phyloP scores from a whole-genome alignment of 441 rosid species.

The Corymbia citriodora region DNA sequence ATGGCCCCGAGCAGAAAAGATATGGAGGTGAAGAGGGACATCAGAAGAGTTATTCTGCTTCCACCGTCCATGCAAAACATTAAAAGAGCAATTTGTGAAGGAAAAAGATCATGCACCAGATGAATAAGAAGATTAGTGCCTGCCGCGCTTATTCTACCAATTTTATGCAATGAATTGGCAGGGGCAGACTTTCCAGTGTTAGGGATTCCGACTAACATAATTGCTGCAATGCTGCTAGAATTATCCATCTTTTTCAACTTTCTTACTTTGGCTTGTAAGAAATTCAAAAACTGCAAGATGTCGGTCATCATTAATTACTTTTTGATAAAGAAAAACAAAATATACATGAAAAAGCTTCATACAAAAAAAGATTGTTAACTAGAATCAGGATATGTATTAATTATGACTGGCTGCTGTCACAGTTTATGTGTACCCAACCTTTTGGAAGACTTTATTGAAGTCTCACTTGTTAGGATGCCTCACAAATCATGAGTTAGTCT shows the following conservation, averaged over 20 bases:
- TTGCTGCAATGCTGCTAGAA: conserved; percentile 40
- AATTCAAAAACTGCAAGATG: conserved; percentile 52
- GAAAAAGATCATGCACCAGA: no score
- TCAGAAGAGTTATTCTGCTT: no score
- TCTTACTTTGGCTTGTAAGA: conserved; percentile 61
- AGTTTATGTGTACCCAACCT: background rate
- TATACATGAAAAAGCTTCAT: background rate
- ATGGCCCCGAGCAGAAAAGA: no score
- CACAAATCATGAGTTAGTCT: no score
- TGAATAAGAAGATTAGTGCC: no score
- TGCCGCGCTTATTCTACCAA: no score
- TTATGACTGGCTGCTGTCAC: background rate
- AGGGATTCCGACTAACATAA: conserved; percentile 72
- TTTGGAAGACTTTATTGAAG: background rate
- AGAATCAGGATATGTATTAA: background rate
- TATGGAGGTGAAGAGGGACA: no score
- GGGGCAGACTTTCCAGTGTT: no score
- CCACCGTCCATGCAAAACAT: no score
- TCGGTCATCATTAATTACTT: background rate
- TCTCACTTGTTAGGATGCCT: background rate
- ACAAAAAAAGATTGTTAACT: background rate
- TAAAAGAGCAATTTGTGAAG: no score
- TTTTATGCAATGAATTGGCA: no score
- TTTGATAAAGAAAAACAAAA: background rate
- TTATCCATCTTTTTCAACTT: conserved; percentile 35